These are phyloP conservation scores for Zychaea mexicana DNA, from an alignment of 371 early-diverging fungal species.

Conservation along the genomic window DNA sequence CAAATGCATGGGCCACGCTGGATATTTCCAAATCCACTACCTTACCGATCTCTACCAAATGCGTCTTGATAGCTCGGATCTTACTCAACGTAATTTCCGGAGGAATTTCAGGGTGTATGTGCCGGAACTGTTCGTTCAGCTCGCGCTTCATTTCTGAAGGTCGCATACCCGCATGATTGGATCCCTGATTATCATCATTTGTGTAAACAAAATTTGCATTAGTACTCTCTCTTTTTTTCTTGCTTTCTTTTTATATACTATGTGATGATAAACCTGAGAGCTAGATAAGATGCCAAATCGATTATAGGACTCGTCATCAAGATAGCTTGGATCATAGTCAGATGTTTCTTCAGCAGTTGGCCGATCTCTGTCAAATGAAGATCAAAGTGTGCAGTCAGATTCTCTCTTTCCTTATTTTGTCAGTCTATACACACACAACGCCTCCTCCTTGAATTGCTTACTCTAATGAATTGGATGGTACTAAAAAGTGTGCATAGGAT, in stretches of 20 bases:
- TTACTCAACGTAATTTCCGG: constrained; percentile 76
- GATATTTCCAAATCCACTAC: constrained; percentile 82
- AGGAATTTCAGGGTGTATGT: constrained; percentile 75
- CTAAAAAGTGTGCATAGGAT: constrained; percentile 51
- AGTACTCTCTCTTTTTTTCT: background rate
- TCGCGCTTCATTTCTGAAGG: constrained; percentile 66
- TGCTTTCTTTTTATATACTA: background rate
- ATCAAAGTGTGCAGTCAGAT: background rate
- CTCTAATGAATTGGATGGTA: constrained; percentile 39
- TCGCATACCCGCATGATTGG: constrained; percentile 14
- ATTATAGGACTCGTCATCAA: constrained; percentile 61
- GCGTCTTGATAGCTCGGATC: constrained; percentile 74
- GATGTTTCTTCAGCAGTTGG: background rate
- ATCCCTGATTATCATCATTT: background rate
- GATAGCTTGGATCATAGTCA: constrained; percentile 59
- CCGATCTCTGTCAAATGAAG: background rate
- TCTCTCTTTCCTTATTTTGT: background rate
- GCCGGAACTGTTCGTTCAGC: constrained; percentile 80
- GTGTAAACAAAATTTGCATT: background rate
- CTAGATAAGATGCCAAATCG: constrained; percentile 29
- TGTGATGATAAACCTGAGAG: constrained; percentile 26
- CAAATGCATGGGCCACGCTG: constrained; percentile 87
- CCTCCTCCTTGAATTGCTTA: constrained; percentile 21
- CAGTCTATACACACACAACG: too few relatives aligned
- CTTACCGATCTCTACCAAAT: constrained; percentile 55